phyloP scores from a whole-genome alignment of 306 rosid species.

The Dalbergia cultrata region DNA sequence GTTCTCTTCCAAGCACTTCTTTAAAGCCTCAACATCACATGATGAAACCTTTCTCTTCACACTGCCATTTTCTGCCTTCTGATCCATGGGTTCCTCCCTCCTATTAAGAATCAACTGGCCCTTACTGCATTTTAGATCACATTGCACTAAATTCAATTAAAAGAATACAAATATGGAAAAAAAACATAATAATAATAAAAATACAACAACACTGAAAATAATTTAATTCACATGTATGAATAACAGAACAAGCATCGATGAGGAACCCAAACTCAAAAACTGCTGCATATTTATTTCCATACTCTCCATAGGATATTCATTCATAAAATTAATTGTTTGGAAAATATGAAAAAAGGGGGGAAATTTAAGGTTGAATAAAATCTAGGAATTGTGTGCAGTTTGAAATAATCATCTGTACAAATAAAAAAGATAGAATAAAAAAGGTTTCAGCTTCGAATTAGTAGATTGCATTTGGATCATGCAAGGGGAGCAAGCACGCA shows the following conservation, averaged over 20 bases:
- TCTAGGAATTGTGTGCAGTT: background rate
- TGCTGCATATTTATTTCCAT: background rate
- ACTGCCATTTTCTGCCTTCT: conserved; percentile 43
- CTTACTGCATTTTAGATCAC: conserved; percentile 43
- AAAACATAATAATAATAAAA: background rate
- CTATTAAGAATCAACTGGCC: conserved; percentile 19
- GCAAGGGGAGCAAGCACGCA: background rate
- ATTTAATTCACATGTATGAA: conserved; percentile 13
- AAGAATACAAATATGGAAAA: background rate
- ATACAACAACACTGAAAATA: background rate
- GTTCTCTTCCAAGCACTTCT: conserved; percentile 89
- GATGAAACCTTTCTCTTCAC: conserved; percentile 61
- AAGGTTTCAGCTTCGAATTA: background rate
- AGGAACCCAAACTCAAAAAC: background rate
- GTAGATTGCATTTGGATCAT: background rate
- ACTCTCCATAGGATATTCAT: background rate
- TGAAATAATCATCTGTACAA: background rate
- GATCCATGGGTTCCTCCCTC: conserved; percentile 60
- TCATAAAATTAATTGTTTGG: background rate
- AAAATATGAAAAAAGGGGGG: background rate
- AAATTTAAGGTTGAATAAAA: background rate
- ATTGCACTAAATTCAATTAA: background rate
- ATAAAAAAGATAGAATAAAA: background rate
- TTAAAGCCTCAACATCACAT: conserved; percentile 86
- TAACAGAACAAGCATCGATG: background rate